These are phyloP conservation scores for Punica granatum DNA, from an alignment of 345 rosid species.

Conservation along the genomic window DNA sequence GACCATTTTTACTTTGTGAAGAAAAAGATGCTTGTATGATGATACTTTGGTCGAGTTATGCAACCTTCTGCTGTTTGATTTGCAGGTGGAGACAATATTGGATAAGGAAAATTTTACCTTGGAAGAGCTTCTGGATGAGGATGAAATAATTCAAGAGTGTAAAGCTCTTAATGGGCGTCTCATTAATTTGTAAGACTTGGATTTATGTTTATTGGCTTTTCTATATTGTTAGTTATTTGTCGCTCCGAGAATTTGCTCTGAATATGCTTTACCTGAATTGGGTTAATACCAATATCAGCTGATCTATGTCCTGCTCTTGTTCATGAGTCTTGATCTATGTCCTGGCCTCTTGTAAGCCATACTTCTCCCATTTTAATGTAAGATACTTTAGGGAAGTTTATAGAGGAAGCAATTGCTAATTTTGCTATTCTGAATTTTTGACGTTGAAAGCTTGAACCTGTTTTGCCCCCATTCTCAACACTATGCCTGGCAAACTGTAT, in stretches of 20 bases:
- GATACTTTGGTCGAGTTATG: background rate
- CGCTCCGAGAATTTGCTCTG: background rate
- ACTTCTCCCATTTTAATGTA: background rate
- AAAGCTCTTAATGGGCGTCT: slow-evolving; percentile 83
- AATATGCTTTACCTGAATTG: background rate
- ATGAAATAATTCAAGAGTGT: slow-evolving; percentile 98
- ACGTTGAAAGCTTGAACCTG: background rate
- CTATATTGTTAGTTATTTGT: background rate
- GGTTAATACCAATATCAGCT: background rate
- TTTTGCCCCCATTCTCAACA: background rate
- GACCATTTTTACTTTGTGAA: background rate
- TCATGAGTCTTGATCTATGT: background rate
- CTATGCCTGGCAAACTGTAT: background rate
- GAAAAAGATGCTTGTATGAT: background rate
- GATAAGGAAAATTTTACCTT: slow-evolving; percentile 76
- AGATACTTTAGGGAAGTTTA: background rate
- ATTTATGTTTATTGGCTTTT: background rate
- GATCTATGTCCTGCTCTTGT: background rate
- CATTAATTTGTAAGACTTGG: slow-evolving; percentile 60
- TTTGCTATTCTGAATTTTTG: background rate
- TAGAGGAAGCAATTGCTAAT: background rate
- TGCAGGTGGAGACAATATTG: slow-evolving; percentile 87
- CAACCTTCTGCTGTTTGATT: slow-evolving; percentile 8
- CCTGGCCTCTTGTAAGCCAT: background rate
- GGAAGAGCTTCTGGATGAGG: slow-evolving; percentile 96